These are phyloP conservation scores for Kodamaea alishanica DNA, from an alignment of 1,139 yeast genomes.

Conservation along the genomic window DNA sequence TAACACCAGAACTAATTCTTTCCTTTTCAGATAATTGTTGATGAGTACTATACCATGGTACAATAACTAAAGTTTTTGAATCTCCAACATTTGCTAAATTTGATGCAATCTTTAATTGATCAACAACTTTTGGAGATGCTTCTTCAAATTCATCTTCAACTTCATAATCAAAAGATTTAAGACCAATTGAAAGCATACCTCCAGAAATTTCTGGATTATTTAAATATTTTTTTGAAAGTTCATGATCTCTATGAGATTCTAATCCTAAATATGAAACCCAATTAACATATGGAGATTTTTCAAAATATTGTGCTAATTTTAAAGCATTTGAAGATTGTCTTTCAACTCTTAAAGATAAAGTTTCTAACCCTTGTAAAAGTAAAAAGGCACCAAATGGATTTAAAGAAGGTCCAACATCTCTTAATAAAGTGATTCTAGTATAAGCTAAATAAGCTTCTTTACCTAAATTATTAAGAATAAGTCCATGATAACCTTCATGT, in stretches of 20 bases:
- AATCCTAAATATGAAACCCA: conserved; percentile 95
- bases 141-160: conserved; percentile 57
- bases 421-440: conserved; percentile 77
- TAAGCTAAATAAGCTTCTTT: conserved; percentile 75
- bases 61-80: conserved; percentile 87
- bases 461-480: conserved; percentile 75
- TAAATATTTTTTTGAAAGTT: conserved; percentile 77
- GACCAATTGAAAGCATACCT: conserved; percentile 86
- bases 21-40: conserved; percentile 84
- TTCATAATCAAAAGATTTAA: conserved; percentile 55
- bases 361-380: conserved; percentile 87
- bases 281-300: conserved; percentile 64
- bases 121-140: conserved; percentile 81
- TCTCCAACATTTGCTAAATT: conserved; percentile 97
- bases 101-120: conserved; percentile 75
- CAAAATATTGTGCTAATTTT: conserved; percentile 74
- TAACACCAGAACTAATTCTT: conserved; percentile 77
- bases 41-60: conserved; percentile 95
- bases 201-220: conserved; percentile 64
- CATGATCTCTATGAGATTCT: conserved; percentile 77
- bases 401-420: conserved; percentile 89
- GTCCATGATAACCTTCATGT: conserved; percentile 90
- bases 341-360: conserved; percentile 88
- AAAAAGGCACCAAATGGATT: conserved; percentile 88
- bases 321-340: conserved; percentile 87